These are phyloP conservation scores for Cruciata laevipes DNA, from an alignment of 257 asterid species.

Conservation along the genomic window DNA sequence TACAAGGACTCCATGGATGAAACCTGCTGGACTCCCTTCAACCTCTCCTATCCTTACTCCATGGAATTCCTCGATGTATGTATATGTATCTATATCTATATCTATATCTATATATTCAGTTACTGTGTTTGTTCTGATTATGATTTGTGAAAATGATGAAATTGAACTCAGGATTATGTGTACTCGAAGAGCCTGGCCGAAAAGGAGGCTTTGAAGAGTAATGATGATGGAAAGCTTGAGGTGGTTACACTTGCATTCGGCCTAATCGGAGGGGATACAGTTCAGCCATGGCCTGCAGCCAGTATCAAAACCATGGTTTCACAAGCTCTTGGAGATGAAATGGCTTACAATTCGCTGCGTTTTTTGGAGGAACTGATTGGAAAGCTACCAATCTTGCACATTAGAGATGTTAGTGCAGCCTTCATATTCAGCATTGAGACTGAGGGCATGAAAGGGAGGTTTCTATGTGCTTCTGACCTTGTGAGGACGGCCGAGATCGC, in stretches of 20 bases:
- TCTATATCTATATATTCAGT: too few relatives aligned
- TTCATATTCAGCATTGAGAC: constrained; percentile 43
- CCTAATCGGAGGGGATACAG: constrained; percentile 55
- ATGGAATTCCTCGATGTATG: constrained; percentile 11
- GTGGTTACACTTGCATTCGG: constrained; percentile 53
- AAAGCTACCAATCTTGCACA: constrained; percentile 45
- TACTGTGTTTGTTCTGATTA: not conserved
- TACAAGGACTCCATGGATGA: constrained; percentile 34
- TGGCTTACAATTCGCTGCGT: constrained; percentile 20
- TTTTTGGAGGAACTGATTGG: constrained; percentile 44
- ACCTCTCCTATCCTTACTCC: constrained; percentile 6
- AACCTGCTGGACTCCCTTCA: constrained; percentile 41
- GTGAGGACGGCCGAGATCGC: constrained; percentile 46
- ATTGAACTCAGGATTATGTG: constrained; percentile 29
- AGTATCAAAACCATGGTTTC: constrained; percentile 26
- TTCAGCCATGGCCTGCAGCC: constrained; percentile 21
- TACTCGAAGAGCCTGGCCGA: constrained; percentile 52
- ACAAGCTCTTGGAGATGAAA: constrained; percentile 19
- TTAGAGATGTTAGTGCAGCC: constrained; percentile 46
- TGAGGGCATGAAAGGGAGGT: constrained; percentile 35
- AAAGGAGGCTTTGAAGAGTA: constrained; percentile 37
- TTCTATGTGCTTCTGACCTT: constrained; percentile 38
- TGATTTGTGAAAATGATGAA: not conserved
- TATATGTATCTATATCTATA: not conserved
- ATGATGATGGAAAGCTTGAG: constrained; percentile 31